Percentiles rank a stretch among this genome's conserved stretches.
phyloP scores from a whole-genome alignment of 1,139 yeast species.

The Saccharomyces pastorianus region DNA sequence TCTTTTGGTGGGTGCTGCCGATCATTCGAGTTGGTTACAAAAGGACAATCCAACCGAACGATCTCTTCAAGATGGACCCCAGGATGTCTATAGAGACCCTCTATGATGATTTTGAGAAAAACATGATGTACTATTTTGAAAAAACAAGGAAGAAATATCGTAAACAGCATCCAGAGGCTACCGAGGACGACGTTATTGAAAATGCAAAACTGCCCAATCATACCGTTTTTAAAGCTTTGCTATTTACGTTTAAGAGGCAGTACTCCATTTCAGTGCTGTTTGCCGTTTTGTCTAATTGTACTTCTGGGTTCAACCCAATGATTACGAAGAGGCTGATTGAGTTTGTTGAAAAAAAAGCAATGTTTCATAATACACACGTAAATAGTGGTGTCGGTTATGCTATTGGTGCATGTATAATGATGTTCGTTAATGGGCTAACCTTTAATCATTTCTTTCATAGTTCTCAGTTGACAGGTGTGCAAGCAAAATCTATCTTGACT shows the following conservation, averaged over 20 bases:
- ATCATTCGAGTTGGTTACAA: slow-evolving; percentile 55
- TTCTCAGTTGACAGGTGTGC: slow-evolving; percentile 59
- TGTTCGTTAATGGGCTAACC: slow-evolving; percentile 43
- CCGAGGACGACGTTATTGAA: slow-evolving; percentile 27
- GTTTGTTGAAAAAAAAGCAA: slow-evolving; percentile 38
- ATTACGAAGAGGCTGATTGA: slow-evolving; percentile 45
- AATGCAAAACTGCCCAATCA: slow-evolving; percentile 36
- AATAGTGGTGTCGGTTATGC: slow-evolving; percentile 59
- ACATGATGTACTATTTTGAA: slow-evolving; percentile 36
- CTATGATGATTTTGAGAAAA: slow-evolving; percentile 34
- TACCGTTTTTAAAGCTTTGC: slow-evolving; percentile 40
- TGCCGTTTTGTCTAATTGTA: slow-evolving; percentile 42
- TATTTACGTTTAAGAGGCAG: slow-evolving; percentile 49
- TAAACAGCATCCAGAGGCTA: slow-evolving; percentile 29
- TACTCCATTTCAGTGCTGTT: slow-evolving; percentile 39
- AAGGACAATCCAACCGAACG: slow-evolving; percentile 57
- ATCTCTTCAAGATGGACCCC: slow-evolving; percentile 47
- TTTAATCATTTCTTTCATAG: slow-evolving; percentile 57
- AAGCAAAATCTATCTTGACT: slow-evolving; percentile 56
- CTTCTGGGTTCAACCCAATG: slow-evolving; percentile 45
- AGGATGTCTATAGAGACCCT: slow-evolving; percentile 45
- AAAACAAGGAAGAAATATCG: slow-evolving; percentile 28
- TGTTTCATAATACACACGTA: slow-evolving; percentile 24
- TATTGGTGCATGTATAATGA: slow-evolving; percentile 43
- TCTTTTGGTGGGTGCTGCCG: slow-evolving; percentile 56